Base-by-base conservation (phyloP, 1,139 yeast species). In the Geotrichum citri-aurantii region DNA sequence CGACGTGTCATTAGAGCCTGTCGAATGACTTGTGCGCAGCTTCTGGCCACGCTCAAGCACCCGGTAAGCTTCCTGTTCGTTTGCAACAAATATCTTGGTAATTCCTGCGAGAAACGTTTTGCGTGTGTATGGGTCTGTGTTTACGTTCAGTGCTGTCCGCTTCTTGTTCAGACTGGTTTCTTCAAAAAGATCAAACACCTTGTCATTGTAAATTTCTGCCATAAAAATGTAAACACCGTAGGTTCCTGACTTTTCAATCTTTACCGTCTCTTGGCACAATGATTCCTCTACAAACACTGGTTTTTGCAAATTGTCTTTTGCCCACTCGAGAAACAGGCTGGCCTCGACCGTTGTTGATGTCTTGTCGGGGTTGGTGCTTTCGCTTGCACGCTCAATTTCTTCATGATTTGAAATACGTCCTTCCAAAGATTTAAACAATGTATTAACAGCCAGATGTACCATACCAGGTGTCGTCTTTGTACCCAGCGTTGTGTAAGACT, bases 401-500 rank as follows among this genome's bases (percentile, higher is more conserved):
- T 79, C 72, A 48, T 79, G 68, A 60, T 77, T 81, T 33, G 73
- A 74, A 23, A 78, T 67, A 21, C 72, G 65, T 44, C 74, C 79
- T 53, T 75, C 74, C 52, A 78, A 69, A 11, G 79, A 67, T 60
- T 77, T 80, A 69, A 79, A 80, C 59, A 80, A 69, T 0, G 81
- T 75, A 52, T 74, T 65, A 17, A 75, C 63, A 0, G 73, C 68
- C 14, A 69, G 51, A 50, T 69, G 71, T n/a, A 71, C 62, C 67
- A 72, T 64, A 1, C 75, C 76, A 7, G 75, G 73, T 3, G 65
- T 64, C 19, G 65, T 65, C 29, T 62, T 63, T 47, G 61, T 46
- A 6, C 75, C 74, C 12, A 67, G 63, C 21, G 69, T 64, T 1
- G 75, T 70, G 55, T 68, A 68, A 3, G 73, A 65, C 47, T 80